Evolutionary conservation across 2,329 filamentous ascomycete genomes (phyloP).

Genomic region (Chrysoporthe cubensis): DNA sequence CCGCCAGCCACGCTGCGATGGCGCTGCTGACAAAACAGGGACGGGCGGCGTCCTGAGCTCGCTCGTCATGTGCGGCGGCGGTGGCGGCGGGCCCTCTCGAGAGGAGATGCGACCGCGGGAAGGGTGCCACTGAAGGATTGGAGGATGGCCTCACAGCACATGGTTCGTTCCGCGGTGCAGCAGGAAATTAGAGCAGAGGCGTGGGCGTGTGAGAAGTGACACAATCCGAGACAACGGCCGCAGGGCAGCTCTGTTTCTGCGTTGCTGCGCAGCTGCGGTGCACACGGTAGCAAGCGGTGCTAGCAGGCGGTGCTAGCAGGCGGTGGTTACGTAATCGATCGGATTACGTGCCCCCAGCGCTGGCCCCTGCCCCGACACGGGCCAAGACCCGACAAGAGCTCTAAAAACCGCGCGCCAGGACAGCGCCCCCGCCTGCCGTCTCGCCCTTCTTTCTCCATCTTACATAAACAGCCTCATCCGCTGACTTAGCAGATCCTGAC

Average conservation of each 20-base stretch:
- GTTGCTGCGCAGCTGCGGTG: background rate
- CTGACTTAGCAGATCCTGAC: slow-evolving; percentile 28
- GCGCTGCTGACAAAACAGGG: slow-evolving; percentile 15
- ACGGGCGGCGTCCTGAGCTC: too few relatives aligned
- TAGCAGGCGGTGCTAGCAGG: background rate
- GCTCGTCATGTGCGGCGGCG: background rate
- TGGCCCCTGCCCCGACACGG: background rate
- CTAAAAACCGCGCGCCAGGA: slow-evolving; percentile 20
- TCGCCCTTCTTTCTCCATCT: slow-evolving; percentile 22
- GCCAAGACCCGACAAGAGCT: background rate
- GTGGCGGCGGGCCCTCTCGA: background rate
- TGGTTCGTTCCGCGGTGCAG: too few relatives aligned
- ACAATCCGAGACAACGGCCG: background rate
- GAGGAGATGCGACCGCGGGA: background rate
- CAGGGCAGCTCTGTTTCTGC: background rate
- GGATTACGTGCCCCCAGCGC: background rate
- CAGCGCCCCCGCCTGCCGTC: slow-evolving; percentile 5
- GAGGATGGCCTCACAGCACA: background rate
- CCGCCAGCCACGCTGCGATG: slow-evolving; percentile 1
- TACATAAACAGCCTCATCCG: slow-evolving; percentile 29
- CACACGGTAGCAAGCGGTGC: background rate
- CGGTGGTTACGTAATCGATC: slow-evolving; percentile 22
- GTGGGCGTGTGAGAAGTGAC: too few relatives aligned
- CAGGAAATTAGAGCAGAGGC: too few relatives aligned
- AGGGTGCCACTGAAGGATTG: background rate